These are phyloP conservation scores for Citrullus colocynthis DNA, from an alignment of 306 rosid genomes.

Conservation along the genomic window DNA sequence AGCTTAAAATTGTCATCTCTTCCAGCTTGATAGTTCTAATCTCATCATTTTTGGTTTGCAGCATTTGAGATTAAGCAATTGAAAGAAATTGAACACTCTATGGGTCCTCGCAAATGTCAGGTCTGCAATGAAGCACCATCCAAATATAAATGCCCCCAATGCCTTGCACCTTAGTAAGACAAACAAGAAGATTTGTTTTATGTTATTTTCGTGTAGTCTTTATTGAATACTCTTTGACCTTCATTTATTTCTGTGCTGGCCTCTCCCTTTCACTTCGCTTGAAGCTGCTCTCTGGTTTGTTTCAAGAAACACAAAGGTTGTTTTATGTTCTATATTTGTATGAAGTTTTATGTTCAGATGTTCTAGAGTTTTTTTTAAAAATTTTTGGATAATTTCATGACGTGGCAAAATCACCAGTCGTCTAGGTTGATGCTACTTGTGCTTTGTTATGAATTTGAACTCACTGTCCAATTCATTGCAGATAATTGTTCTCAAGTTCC, in stretches of 20 bases:
- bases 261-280: background rate
- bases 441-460: background rate
- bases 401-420: background rate
- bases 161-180: slow-evolving; percentile 63
- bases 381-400: background rate
- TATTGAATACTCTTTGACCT: slow-evolving; percentile 9
- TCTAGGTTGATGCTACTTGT: background rate
- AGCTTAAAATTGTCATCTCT: background rate
- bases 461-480: background rate
- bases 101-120: slow-evolving; percentile 42
- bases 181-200: background rate
- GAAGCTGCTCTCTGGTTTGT: slow-evolving; percentile 67
- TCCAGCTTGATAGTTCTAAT: background rate
- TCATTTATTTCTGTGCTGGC: background rate
- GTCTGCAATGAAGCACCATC: slow-evolving; percentile 57
- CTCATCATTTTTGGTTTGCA: background rate
- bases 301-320: slow-evolving; percentile 85
- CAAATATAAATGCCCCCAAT: slow-evolving; percentile 76
- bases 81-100: slow-evolving; percentile 3
- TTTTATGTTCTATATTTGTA: background rate
- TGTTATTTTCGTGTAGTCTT: background rate
- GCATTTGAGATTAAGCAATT: background rate
- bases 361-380: background rate
- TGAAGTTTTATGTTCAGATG: background rate
- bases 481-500: background rate